Evolutionary conservation across 192 early-diverging fungal genomes (phyloP).

Genomic region (Rhizophagus clarus): DNA sequence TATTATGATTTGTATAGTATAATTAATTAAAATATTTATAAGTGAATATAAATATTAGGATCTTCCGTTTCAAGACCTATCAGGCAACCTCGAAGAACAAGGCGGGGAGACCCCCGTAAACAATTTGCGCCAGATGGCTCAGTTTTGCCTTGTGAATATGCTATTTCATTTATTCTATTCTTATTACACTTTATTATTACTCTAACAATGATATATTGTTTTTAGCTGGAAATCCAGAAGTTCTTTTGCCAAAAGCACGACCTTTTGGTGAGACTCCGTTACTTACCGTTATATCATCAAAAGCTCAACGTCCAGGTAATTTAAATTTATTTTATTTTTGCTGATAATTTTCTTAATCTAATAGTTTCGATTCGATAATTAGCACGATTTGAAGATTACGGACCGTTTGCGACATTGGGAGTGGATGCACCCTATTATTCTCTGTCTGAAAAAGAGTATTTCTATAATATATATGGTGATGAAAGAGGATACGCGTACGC

Average conservation of each 20-base stretch:
- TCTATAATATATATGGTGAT: conserved; percentile 54
- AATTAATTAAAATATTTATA: not conserved
- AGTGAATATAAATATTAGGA: not conserved
- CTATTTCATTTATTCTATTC: not conserved
- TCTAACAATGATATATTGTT: not conserved
- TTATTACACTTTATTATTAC: not conserved
- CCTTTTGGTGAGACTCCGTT: conserved; percentile 39
- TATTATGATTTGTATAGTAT: not conserved
- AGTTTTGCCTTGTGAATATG: not conserved
- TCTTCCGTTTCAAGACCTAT: not conserved
- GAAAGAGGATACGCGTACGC: conserved; percentile 61
- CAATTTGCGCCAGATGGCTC: conserved; percentile 20
- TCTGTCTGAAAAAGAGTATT: conserved; percentile 21
- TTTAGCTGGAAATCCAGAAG: conserved; percentile 33
- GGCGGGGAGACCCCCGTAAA: not conserved
- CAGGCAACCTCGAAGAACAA: conserved; percentile 1
- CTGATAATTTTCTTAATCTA: not conserved
- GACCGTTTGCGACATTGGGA: conserved; percentile 38
- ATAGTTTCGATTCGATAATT: not conserved
- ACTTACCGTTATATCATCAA: conserved; percentile 37
- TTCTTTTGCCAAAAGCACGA: conserved; percentile 25
- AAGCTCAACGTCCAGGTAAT: conserved; percentile 5
- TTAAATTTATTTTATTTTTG: not conserved
- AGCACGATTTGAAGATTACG: conserved; percentile 40
- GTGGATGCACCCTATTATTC: conserved; percentile 3